Conservation (phyloP, 2,329 filamentous ascomycete species). For the Gremmenia infestans region DNA sequence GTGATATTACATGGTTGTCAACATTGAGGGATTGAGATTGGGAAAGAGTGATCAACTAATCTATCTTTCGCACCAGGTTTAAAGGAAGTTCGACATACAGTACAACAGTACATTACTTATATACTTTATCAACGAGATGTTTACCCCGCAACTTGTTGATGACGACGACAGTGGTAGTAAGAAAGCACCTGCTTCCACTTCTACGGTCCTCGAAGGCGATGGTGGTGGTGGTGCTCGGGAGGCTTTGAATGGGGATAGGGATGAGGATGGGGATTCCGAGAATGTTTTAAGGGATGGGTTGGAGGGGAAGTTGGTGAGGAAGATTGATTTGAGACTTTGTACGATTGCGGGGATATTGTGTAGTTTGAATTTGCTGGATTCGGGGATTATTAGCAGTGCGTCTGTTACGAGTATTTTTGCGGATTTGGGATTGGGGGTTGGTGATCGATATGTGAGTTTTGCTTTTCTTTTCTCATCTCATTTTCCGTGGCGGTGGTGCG, state of each 20-base stretch:
- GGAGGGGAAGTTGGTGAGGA: constrained; percentile 48
- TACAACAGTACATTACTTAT: no score
- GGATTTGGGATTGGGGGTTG: constrained; percentile 56
- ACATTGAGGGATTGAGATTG: no score
- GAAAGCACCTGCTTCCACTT: no score
- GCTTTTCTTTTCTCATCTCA: background rate
- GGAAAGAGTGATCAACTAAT: no score
- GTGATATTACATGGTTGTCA: no score
- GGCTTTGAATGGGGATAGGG: background rate
- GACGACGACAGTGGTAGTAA: no score
- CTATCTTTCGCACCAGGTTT: no score
- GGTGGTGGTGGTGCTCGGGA: no score
- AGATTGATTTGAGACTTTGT: constrained; percentile 64
- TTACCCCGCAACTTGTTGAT: no score
- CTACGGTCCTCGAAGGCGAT: no score
- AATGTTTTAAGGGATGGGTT: background rate
- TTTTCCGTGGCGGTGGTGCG: background rate
- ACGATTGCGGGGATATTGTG: constrained; percentile 68
- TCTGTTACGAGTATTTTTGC: constrained; percentile 62
- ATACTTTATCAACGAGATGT: no score
- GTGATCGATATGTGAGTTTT: constrained; percentile 51
- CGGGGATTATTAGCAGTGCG: constrained; percentile 63
- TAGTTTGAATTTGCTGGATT: constrained; percentile 64
- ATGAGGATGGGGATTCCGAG: background rate
- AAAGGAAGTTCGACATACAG: no score